Percentiles rank a stretch among this genome's conserved stretches.
phyloP scores from a whole-genome alignment of 805 yeast species.

The Wickerhamomyces bovis region DNA sequence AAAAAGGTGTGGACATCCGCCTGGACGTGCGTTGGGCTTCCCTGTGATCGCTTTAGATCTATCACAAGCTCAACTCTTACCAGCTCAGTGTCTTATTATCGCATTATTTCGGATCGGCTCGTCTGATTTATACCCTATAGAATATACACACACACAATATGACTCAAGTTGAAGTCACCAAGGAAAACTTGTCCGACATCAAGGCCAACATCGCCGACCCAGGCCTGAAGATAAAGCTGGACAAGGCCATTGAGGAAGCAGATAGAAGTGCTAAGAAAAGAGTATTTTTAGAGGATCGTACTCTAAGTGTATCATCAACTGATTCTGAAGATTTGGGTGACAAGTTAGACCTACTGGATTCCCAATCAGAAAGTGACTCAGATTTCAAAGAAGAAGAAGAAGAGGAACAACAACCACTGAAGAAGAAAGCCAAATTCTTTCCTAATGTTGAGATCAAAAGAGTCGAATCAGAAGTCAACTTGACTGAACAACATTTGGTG shows the following conservation, averaged over 20 bases:
- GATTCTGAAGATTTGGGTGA: constrained; percentile 16
- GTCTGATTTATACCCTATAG: background rate
- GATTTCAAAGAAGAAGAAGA: constrained; percentile 3
- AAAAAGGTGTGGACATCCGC: background rate
- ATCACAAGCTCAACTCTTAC: too few relatives aligned
- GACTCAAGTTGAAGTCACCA: constrained; percentile 1
- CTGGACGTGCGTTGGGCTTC: too few relatives aligned
- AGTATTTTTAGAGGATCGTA: constrained; percentile 12
- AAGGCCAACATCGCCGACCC: background rate
- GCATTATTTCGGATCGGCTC: background rate
- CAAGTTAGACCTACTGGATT: constrained; percentile 9
- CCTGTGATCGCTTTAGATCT: too few relatives aligned
- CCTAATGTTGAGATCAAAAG: background rate
- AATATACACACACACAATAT: background rate
- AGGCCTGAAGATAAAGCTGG: constrained; percentile 16
- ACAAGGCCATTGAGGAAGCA: background rate
- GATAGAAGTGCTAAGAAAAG: background rate
- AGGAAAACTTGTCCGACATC: background rate
- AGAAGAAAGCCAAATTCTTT: constrained; percentile 2
- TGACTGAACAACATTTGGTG: constrained; percentile 10
- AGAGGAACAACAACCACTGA: constrained; percentile 2
- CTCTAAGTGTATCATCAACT: constrained; percentile 18
- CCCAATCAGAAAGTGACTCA: constrained; percentile 4
- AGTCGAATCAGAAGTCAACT: constrained; percentile 6
- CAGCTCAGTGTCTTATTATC: too few relatives aligned